Conservation (phyloP, 768 basidiomycete species). For the Phylloporus sp. region DNA sequence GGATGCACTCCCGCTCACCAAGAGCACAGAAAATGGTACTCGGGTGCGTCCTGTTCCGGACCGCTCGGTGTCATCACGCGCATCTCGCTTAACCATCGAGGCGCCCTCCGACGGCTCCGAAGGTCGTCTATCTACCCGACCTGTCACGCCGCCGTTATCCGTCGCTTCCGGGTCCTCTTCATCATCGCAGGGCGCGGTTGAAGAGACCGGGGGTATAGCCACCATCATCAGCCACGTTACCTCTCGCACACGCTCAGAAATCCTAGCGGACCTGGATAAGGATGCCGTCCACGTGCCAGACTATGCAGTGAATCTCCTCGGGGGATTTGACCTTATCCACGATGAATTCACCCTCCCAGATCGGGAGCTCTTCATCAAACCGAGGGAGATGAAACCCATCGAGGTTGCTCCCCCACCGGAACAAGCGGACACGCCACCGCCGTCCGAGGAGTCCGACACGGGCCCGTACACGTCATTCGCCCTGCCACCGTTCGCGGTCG, state of each 20-base stretch:
- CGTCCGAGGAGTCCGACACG: slow-evolving; percentile 32
- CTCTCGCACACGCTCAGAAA: slow-evolving; percentile 34
- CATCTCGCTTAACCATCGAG: slow-evolving; percentile 22
- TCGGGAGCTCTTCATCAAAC: slow-evolving; percentile 27
- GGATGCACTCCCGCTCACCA: slow-evolving; percentile 15
- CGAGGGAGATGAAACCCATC: slow-evolving; percentile 28
- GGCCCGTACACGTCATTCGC: slow-evolving; percentile 31
- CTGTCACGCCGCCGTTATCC: slow-evolving; percentile 28
- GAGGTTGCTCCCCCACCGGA: slow-evolving; percentile 26
- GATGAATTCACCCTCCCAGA: slow-evolving; percentile 31
- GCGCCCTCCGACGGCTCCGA: slow-evolving; percentile 20
- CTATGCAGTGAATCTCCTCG: slow-evolving; percentile 42
- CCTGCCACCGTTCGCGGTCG: slow-evolving; percentile 24
- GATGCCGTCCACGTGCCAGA: slow-evolving; percentile 38
- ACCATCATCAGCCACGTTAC: slow-evolving; percentile 34
- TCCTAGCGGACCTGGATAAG: slow-evolving; percentile 32
- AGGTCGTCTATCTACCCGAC: slow-evolving; percentile 21
- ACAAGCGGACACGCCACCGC: slow-evolving; percentile 12
- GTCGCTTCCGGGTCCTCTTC: slow-evolving; percentile 23
- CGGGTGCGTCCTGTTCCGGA: slow-evolving; percentile 15
- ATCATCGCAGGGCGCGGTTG: slow-evolving; percentile 18
- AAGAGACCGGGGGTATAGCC: slow-evolving; percentile 28
- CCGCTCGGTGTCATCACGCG: slow-evolving; percentile 15
- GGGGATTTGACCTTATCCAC: slow-evolving; percentile 37
- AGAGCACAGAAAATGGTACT: slow-evolving; percentile 15